A percentile compares a stretch with the other conserved stretches of the same genome.
phyloP scores from a whole-genome alignment of 2,329 filamentous ascomycete genomes.

The Cryphonectria carpinicola region DNA sequence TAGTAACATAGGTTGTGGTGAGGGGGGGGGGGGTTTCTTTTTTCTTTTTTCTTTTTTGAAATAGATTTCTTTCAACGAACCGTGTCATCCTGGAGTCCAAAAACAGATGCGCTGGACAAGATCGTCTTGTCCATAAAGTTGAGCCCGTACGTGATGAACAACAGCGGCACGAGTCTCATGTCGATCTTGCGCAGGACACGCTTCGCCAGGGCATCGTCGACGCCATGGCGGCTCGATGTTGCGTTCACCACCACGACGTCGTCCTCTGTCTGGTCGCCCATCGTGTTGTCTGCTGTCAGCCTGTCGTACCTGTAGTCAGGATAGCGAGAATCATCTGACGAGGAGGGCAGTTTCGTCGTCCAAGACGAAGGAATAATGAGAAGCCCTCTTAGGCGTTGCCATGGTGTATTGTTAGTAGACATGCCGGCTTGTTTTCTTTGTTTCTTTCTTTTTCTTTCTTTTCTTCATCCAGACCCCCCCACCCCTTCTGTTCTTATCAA shows the following conservation, averaged over 20 bases:
- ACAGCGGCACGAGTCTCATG: constrained; percentile 55
- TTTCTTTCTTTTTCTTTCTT: neutral
- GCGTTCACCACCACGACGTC: constrained; percentile 11
- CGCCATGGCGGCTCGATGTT: constrained; percentile 2
- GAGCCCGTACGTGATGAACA: constrained; percentile 62
- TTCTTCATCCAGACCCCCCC: neutral
- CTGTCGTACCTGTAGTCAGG: constrained; percentile 17
- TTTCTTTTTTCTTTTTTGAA: neutral
- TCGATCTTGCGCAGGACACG: constrained; percentile 60
- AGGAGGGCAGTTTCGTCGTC: neutral
- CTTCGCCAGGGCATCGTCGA: constrained; percentile 34
- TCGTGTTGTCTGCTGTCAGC: constrained; percentile 17
- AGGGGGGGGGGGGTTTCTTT: too few species aligned
- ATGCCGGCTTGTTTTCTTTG: constrained; percentile 9
- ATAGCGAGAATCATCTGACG: neutral
- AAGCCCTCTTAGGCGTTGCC: constrained; percentile 14
- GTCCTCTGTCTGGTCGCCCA: constrained; percentile 15
- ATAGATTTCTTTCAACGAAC: constrained; percentile 29
- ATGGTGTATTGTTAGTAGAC: neutral
- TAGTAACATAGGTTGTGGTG: too few species aligned
- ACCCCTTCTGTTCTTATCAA: neutral
- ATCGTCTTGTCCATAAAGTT: constrained; percentile 67
- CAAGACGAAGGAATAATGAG: neutral
- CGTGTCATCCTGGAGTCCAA: constrained; percentile 56
- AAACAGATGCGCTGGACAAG: constrained; percentile 59